These are phyloP conservation scores for Hypoxylon lienhwacheense DNA, from an alignment of 495 filamentous ascomycete species.

Conservation along the genomic window DNA sequence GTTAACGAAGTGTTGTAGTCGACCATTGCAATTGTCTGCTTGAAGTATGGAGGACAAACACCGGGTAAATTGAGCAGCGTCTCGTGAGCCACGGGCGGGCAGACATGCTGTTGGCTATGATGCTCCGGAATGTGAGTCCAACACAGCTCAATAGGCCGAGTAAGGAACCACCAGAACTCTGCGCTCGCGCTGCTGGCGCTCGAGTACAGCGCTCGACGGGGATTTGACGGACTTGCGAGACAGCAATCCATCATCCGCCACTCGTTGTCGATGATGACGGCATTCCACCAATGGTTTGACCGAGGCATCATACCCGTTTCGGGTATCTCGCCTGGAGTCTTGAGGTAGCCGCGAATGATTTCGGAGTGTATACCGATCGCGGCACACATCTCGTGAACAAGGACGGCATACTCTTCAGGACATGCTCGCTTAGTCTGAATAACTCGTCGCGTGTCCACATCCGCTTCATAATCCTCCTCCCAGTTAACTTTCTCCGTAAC, in stretches of 20 bases:
- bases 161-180: constrained; percentile 89
- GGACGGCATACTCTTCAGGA: constrained; percentile 84
- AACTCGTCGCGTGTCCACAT: constrained; percentile 77
- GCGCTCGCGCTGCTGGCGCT: constrained; percentile 66
- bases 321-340: constrained; percentile 79
- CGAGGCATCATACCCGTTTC: constrained; percentile 74
- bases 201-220: constrained; percentile 74
- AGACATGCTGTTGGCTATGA: constrained; percentile 87
- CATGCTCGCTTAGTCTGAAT: constrained; percentile 83
- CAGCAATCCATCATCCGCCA: constrained; percentile 98
- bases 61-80: constrained; percentile 82
- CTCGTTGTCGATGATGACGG: constrained; percentile 87
- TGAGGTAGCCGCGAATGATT: constrained; percentile 83
- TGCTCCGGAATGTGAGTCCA: constrained; percentile 91
- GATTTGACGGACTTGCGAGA: constrained; percentile 86
- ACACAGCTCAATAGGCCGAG: constrained; percentile 82
- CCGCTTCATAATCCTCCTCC: constrained; percentile 85
- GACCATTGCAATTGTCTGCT: constrained; percentile 70
- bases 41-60: constrained; percentile 86
- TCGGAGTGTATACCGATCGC: constrained; percentile 88
- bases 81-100: constrained; percentile 81
- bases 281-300: constrained; percentile 99
- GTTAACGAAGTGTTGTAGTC: constrained; percentile 90
- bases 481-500: constrained; percentile 93
- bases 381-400: constrained; percentile 91